Evolutionary conservation across 2,329 filamentous ascomycete species (phyloP), one percentile per base, ranked within the genome.

Genomic region (Aureobasidium mangrovei): DNA sequence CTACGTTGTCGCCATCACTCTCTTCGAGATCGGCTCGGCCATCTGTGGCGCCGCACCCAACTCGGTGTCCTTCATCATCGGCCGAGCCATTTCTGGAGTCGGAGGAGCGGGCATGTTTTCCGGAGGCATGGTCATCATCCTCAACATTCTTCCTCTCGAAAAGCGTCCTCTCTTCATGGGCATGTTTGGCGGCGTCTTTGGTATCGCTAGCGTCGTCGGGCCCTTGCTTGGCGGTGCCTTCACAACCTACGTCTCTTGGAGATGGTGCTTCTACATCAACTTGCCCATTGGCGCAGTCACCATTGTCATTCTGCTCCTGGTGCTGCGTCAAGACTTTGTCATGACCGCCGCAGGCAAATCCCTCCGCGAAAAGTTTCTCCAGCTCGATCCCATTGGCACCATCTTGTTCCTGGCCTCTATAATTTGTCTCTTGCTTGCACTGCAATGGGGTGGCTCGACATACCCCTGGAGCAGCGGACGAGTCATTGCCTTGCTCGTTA

Each of bases 241-340:
- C 41, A 67, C 70, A 58, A 65, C 71, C 58, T 55, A 62, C 47
- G 61, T 74, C 2, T 69, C 71, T 12, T 76, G 74, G 74, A 62
- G 74, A 8, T 76, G 74, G 73, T 77, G 71, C 58, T 76, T 76
- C 64, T 76, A 72, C 54, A 77, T 79, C 62, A 79, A 80, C 58
- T 26, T 80, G 1, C 77, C 77, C 0, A 70, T 80, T 33, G 75
- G 74, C 10, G 72, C 67, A 2, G 58, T 75, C 12, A 74, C 74
- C 0, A 33, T 65, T 47, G 32, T 33, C 24, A 55, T 55, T 36
- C 52, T 57, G 12, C 53, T 55, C 9, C 42, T 59, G 3, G 54
- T 57, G 38, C 51, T 56, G 31, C 42, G 52, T 12, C 32, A 45
- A 18, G 18, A 18, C 18, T 10, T 51, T 1, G 49, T 49, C 27